Evolutionary conservation across 2,329 filamentous ascomycete genomes (phyloP).

Genomic region (Cladosporium sp.): DNA sequence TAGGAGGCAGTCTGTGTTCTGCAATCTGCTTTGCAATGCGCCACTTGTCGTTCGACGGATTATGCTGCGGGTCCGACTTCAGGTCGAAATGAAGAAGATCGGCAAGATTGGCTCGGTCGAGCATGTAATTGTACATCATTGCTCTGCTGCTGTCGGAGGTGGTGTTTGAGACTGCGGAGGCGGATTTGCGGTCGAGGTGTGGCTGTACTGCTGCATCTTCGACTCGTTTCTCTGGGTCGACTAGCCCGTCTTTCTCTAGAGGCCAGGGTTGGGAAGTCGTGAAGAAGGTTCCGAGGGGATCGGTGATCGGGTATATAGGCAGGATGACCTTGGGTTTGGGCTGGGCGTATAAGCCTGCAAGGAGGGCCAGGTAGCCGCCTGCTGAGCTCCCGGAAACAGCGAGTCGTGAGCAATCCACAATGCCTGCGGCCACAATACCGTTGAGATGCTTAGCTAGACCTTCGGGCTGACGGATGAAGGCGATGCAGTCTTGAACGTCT

Average conservation of each 20-base stretch:
- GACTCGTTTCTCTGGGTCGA: not conserved
- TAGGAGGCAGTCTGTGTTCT: constrained; percentile 19
- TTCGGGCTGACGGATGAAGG: constrained; percentile 23
- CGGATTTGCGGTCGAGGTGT: constrained; percentile 21
- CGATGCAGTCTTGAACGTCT: constrained; percentile 27
- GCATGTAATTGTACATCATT: constrained; percentile 27
- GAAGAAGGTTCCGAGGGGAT: constrained; percentile 30
- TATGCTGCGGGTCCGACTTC: constrained; percentile 3
- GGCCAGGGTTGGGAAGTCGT: constrained; percentile 22
- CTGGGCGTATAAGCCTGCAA: constrained; percentile 29
- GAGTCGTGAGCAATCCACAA: constrained; percentile 20
- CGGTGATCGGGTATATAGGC: constrained; percentile 32
- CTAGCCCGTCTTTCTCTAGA: not conserved
- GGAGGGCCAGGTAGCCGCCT: constrained; percentile 29
- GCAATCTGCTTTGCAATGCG: constrained; percentile 25
- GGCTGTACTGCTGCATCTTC: constrained; percentile 17
- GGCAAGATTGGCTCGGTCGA: constrained; percentile 25
- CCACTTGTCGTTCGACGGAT: constrained; percentile 21
- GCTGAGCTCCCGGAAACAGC: constrained; percentile 29
- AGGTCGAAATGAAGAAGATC: constrained; percentile 17
- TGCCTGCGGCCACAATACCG: not conserved
- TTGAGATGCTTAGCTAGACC: constrained; percentile 16
- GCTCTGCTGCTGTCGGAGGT: constrained; percentile 14
- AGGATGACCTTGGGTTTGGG: constrained; percentile 29
- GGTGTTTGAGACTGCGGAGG: constrained; percentile 22